Evolutionary conservation across 495 filamentous ascomycete species (phyloP), one percentile per base, ranked within the genome.

Genomic region (Sabuloglossum arenarium): DNA sequence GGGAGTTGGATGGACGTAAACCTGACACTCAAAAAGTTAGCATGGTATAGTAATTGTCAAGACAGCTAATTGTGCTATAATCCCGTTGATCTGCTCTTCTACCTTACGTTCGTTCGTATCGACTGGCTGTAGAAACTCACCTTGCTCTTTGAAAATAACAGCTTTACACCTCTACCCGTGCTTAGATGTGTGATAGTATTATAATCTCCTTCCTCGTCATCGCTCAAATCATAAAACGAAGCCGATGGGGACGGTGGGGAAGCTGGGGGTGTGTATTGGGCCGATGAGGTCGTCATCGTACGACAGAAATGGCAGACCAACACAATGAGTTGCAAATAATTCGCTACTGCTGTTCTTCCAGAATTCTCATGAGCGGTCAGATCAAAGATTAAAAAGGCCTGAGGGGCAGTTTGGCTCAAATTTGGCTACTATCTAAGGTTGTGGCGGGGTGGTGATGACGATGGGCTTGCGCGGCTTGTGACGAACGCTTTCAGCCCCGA

Each of bases 71-170:
- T 12, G 19, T 28, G 23, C 11, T 11, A 53, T 29, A n/a, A 30
- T 29, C 30, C 23, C 23, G 1, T n/a, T 50, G 12, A 2, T n/a
- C n/a, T n/a, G n/a, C n/a, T n/a, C n/a, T n/a, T n/a, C n/a, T n/a
- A n/a, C n/a, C n/a, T n/a, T n/a, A n/a, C n/a, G n/a, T 11, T 43
- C n/a, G n/a, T 43, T n/a, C 37, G n/a, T 43, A n/a, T 43, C 37
- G 11, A 11, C 37, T 43, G 37, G 11, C n/a, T n/a, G 37, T n/a
- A n/a, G n/a, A n/a, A n/a, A 65, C 73, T 37, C 60, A 82, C 86
- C 73, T 98, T 98, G 81, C 88, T 95, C 69, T 98, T 98, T 25
- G 88, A 88, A 63, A 82, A 96, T 27, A 98, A 71, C n/a, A 98
- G 73, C 71, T 96, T 98, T 43, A 98, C 93, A 6, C 91, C 90